Evolutionary conservation across 2,329 filamentous ascomycete species (phyloP).

Genomic region (Fragosphaeria purpurea): DNA sequence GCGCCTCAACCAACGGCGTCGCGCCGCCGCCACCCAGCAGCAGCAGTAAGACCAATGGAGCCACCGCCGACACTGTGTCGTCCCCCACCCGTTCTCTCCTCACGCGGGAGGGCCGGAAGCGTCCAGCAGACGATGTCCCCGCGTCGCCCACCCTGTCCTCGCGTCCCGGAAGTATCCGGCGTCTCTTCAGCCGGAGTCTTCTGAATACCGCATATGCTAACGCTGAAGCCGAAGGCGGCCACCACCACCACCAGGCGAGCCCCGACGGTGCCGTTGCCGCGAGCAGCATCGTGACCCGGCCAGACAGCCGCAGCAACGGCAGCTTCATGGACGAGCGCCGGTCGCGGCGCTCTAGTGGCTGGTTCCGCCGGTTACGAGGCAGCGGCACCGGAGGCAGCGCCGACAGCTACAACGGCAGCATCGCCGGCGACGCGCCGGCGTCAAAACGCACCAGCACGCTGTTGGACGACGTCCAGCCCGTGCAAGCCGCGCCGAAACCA

Average conservation of each 20-base stretch:
- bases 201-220: constrained; percentile 45
- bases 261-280: background rate
- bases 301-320: constrained; percentile 39
- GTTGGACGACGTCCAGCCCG: constrained; percentile 24
- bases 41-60: constrained; percentile 32
- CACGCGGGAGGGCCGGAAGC: constrained; percentile 33
- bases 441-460: constrained; percentile 33
- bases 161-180: constrained; percentile 46
- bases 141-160: constrained; percentile 41
- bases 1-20: constrained; percentile 9
- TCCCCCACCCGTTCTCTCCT: constrained; percentile 17
- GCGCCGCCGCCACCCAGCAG: background rate
- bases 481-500: constrained; percentile 11
- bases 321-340: constrained; percentile 43
- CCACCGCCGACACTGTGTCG: constrained; percentile 11
- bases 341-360: constrained; percentile 46
- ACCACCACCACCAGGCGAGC: constrained; percentile 11
- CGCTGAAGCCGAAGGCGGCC: constrained; percentile 29
- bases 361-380: constrained; percentile 45
- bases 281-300: constrained; percentile 26
- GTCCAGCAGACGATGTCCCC: constrained; percentile 39
- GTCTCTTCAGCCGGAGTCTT: constrained; percentile 45
- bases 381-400: constrained; percentile 8
- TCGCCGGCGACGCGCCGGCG: constrained; percentile 14
- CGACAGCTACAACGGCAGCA: constrained; percentile 12